Evolutionary conservation across 257 asterid species (phyloP).

Genomic region (Oldenlandia corymbosa): DNA sequence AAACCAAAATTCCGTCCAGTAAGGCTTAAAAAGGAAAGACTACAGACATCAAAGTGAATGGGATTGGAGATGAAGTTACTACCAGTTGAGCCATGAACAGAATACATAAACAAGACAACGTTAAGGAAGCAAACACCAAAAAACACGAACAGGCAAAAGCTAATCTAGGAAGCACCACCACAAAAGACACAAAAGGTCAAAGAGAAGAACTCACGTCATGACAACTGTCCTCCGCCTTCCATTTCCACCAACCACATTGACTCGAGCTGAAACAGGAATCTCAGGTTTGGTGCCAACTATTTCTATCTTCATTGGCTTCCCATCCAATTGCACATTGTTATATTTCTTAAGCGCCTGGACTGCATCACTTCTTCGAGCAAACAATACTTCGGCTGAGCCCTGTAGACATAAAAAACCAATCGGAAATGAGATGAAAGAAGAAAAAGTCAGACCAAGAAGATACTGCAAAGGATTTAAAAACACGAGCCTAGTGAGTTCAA

Average conservation of each 20-base stretch:
- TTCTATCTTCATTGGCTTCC: conserved; percentile 85
- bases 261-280: conserved; percentile 57
- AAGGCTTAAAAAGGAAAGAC: no score
- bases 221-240: conserved; percentile 66
- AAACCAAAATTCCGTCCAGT: no score
- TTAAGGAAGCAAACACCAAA: no score
- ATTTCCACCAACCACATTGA: conserved; percentile 64
- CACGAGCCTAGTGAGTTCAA: no score
- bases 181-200: background rate
- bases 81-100: no score
- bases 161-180: background rate
- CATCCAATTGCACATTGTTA: conserved; percentile 83
- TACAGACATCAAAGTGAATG: no score
- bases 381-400: conserved; percentile 89
- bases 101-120: no score
- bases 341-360: conserved; percentile 69
- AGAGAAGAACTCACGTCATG: conserved; percentile 44
- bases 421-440: background rate
- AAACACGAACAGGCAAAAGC: background rate
- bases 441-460: background rate
- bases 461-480: background rate
- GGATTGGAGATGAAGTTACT: no score
- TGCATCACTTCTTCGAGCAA: conserved; percentile 76
- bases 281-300: conserved; percentile 47
- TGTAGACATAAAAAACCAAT: conserved; percentile 14